Base-by-base conservation (phyloP, 1,284 basidiomycete species). In the Moesziomyces sp. region DNA sequence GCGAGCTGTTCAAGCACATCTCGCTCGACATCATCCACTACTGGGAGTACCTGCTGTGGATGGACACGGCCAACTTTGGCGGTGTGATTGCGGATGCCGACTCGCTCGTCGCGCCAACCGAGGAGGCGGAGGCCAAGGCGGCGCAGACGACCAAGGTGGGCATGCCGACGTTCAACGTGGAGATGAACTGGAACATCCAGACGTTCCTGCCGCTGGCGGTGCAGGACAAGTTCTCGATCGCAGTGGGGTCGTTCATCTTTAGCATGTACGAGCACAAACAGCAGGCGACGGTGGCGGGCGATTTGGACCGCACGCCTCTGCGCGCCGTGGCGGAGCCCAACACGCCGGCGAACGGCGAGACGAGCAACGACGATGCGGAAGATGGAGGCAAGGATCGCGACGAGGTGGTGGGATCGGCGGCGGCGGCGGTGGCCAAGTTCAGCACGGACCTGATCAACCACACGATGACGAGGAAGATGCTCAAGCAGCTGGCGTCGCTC, bases 111-210 rank as follows among this genome's bases (percentile, higher is more conserved):
- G 58, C 58, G 9, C 40, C 58, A 8, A n/a, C 48, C 6, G 50
- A 55, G 30, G 38, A 48, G 45, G 10, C 43, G 4, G 51, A 50
- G 28, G 58, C 38, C 11, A 53, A 55, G 52, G 77, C 89, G 91
- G 79, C 87, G 93, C 21, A 40, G 72, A 91, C 91, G 0, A 83
- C 90, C 5, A 90, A 53, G 21, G 48, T 14, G 23, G 54, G 49
- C 11, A 42, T 65, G 16, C 51, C 61, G 26, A 51, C 62, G 35
- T 77, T 80, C 56, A 74, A 73, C 48, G 76, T 83, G 21, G 92
- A 94, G 79, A 94, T 95, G 92, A 89, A 90, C 67, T 99, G 96
- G 95, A 99, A 99, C 84, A 93, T 99, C 69, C 89, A 91, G 66
- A 89, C 89, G 0, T 98, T 97, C 87, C 89, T 99, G 10, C 96